These are phyloP conservation scores for Nannizziopsis arthrosporioides DNA, from an alignment of 2,329 filamentous ascomycete genomes.

Conservation along the genomic window DNA sequence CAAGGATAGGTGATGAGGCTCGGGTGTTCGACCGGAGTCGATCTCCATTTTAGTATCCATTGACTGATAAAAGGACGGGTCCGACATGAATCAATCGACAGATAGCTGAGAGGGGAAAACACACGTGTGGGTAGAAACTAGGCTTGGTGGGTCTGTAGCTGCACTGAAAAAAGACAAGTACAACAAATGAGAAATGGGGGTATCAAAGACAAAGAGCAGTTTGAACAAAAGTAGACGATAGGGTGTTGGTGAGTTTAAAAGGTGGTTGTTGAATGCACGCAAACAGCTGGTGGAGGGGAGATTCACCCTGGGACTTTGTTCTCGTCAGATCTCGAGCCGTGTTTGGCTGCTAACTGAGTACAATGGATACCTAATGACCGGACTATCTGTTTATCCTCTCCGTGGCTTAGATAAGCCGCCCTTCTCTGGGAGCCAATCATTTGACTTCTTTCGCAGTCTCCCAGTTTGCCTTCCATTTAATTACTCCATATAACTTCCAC, in stretches of 20 bases:
- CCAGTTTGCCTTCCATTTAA: no score
- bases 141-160: neutral
- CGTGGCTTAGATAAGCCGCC: no score
- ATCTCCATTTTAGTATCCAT: constrained; percentile 98
- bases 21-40: constrained; percentile 79
- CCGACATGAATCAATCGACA: constrained; percentile 8
- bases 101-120: neutral
- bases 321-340: no score
- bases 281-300: neutral
- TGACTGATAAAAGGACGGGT: constrained; percentile 12
- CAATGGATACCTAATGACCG: no score
- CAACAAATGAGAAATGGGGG: constrained; percentile 6
- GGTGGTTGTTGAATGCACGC: neutral
- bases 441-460: no score
- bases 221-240: neutral
- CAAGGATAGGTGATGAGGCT: constrained; percentile 62
- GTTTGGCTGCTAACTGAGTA: no score
- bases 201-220: constrained; percentile 6
- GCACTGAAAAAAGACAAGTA: neutral
- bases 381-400: no score
- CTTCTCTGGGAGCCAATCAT: no score
- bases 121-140: constrained; percentile 13
- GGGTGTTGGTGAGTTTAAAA: neutral
- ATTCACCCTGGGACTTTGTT: no score
- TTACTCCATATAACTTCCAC: no score